These are phyloP conservation scores for Juglanconis sp. DNA, from an alignment of 2,329 filamentous ascomycete species.

Conservation along the genomic window DNA sequence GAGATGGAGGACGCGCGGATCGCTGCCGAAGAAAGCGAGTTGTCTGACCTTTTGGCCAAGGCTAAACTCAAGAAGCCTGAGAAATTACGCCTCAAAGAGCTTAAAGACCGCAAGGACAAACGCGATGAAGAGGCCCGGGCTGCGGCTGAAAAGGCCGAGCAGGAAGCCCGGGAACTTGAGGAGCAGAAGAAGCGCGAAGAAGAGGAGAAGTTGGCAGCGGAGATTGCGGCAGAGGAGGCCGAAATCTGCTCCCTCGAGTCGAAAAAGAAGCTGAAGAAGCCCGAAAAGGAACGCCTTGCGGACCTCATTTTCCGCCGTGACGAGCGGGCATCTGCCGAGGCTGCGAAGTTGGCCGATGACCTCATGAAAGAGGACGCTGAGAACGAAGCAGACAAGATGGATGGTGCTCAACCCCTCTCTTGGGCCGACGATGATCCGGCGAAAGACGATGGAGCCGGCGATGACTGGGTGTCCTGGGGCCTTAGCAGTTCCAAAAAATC, in stretches of 20 bases:
- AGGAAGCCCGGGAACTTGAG: conserved; percentile 14
- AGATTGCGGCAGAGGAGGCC: conserved; percentile 14
- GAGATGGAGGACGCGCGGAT: conserved; percentile 1
- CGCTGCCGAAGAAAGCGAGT: conserved; percentile 14
- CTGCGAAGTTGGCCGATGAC: conserved; percentile 7
- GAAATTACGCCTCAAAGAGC: conserved; percentile 13
- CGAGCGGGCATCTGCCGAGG: conserved; percentile 9
- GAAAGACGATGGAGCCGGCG: not conserved
- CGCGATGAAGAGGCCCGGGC: conserved; percentile 12
- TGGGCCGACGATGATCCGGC: conserved; percentile 17
- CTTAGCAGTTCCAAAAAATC: conserved; percentile 37
- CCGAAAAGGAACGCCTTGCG: conserved; percentile 13
- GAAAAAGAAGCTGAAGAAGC: conserved; percentile 12
- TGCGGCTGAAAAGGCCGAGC: conserved; percentile 8
- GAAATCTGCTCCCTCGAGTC: conserved; percentile 13
- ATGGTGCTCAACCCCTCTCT: not conserved
- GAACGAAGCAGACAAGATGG: conserved; percentile 7
- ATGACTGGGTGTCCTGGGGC: conserved; percentile 19
- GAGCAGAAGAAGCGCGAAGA: conserved; percentile 3
- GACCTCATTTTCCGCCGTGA: conserved; percentile 13
- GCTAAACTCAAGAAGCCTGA: conserved; percentile 9
- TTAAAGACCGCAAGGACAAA: conserved; percentile 13
- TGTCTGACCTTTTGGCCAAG: conserved; percentile 8
- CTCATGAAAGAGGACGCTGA: conserved; percentile 26
- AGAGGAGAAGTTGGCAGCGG: conserved; percentile 4